These are phyloP conservation scores for Excoecaria cochinchinensis DNA, from an alignment of 345 rosid species.

Conservation along the genomic window DNA sequence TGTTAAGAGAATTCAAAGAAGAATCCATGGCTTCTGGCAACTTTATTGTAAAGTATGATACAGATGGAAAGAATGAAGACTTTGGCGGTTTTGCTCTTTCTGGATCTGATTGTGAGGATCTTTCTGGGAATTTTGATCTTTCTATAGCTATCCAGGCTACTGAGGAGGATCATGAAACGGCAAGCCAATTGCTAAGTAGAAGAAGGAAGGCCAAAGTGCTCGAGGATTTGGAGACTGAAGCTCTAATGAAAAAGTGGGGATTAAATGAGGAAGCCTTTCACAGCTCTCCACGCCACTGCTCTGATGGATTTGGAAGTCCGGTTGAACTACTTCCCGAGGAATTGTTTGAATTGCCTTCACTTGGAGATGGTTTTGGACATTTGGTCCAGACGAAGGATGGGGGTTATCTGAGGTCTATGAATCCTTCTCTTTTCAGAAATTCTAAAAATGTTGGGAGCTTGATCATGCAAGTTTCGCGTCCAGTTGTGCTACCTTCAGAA, in stretches of 20 bases:
- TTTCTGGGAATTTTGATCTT: constrained; percentile 38
- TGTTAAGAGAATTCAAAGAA: constrained; percentile 71
- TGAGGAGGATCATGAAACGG: constrained; percentile 38
- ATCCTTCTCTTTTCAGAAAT: constrained; percentile 44
- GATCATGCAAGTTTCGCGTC: constrained; percentile 59
- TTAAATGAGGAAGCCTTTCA: constrained; percentile 52
- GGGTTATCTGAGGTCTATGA: constrained; percentile 58
- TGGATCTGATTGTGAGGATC: constrained; percentile 25
- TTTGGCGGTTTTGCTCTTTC: constrained; percentile 16
- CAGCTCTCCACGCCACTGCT: constrained; percentile 35
- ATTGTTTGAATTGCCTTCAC: constrained; percentile 36
- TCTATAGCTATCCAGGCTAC: constrained; percentile 34
- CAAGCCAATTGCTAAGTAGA: constrained; percentile 32
- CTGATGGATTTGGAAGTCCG: constrained; percentile 91
- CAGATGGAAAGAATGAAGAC: constrained; percentile 26
- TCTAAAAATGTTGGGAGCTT: constrained; percentile 48
- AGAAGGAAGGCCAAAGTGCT: constrained; percentile 54
- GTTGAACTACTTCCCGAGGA: constrained; percentile 46
- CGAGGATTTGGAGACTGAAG: constrained; percentile 74
- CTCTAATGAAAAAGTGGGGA: constrained; percentile 58
- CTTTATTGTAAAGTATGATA: constrained; percentile 41
- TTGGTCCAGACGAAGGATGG: constrained; percentile 44
- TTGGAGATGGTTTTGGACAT: constrained; percentile 53
- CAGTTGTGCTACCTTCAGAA: constrained; percentile 52
- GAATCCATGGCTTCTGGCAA: constrained; percentile 57